A percentile compares a stretch with the other conserved stretches of the same genome.
These are phyloP conservation scores for Pythium scleroteichum DNA, from an alignment of 352 stramenopile species.

Conservation along the genomic window DNA sequence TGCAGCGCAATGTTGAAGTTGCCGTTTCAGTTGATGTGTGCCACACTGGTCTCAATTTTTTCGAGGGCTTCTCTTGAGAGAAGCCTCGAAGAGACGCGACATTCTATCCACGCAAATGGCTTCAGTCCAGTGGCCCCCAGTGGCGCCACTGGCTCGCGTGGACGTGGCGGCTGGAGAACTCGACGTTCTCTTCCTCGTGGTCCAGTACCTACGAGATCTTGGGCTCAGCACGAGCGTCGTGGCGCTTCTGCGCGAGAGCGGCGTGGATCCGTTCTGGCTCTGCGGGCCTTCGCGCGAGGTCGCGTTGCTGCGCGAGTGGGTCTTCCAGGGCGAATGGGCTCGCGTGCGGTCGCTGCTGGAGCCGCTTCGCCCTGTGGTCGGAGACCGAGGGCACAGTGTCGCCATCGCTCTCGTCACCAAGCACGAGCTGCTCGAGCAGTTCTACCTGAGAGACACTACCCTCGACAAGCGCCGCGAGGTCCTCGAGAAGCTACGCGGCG, in stretches of 20 bases:
- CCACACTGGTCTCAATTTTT: too few relatives aligned
- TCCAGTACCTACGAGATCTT: slow-evolving; percentile 42
- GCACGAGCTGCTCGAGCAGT: slow-evolving; percentile 40
- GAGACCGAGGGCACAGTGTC: slow-evolving; percentile 19
- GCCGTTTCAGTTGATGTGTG: too few relatives aligned
- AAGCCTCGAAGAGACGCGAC: too few relatives aligned
- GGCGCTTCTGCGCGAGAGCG: slow-evolving; percentile 53
- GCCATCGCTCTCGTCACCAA: slow-evolving; percentile 34
- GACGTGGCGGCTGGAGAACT: slow-evolving; percentile 7
- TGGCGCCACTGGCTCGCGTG: slow-evolving; percentile 4
- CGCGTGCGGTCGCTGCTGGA: slow-evolving; percentile 39
- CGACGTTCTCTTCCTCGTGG: slow-evolving; percentile 59
- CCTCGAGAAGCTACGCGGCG: slow-evolving; percentile 22
- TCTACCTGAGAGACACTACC: slow-evolving; percentile 12
- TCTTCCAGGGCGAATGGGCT: slow-evolving; percentile 49
- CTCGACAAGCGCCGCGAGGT: slow-evolving; percentile 1
- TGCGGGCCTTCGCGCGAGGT: slow-evolving; percentile 49
- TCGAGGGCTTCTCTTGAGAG: too few relatives aligned
- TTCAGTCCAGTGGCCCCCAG: too few relatives aligned
- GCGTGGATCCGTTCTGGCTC: slow-evolving; percentile 58
- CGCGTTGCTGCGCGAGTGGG: slow-evolving; percentile 48
- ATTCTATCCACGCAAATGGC: too few relatives aligned
- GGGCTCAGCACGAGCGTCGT: slow-evolving; percentile 42
- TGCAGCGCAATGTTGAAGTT: too few relatives aligned
- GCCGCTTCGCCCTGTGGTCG: slow-evolving; percentile 32